Base-by-base conservation (phyloP, 2,329 filamentous ascomycete genomes). In the Colletotrichum lindemuthianum region DNA sequence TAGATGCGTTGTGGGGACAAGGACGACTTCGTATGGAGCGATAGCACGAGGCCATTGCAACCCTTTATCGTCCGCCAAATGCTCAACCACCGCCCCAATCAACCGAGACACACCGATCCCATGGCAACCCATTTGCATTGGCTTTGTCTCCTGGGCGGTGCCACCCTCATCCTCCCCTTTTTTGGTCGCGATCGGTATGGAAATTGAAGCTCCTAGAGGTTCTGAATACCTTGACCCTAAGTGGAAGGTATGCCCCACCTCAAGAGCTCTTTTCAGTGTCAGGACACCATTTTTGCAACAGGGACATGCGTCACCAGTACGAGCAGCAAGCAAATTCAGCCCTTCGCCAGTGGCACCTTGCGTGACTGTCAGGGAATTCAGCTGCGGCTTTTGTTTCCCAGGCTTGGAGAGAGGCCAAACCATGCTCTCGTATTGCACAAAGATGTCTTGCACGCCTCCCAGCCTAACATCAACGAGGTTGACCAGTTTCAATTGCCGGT, bases 201-300 rank as follows among this genome's bases (percentile, higher is more conserved):
- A 79, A 2, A 96, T 85, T 1, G 78, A 82, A 1, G 92, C 91
- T 8, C 84, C 80, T 1, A 99, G 82, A 0, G 93, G 90, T 16
- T 86, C 82, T 32, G 91, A 94, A 79, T 99, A 99, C 36, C 94
- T 88, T 2, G 92, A 94, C 10, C 95, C 94, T 2, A 99, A 88
- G 75, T 96, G 90, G 78, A 99, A 99, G 0, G 96, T 98, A 76
- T 99, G 96, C 1, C 93, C 96, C 13, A 98, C 84, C 77, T 99
- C 96, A 53, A 98, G 90, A 8, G 93, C 92, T 67, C 86, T 89
- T 61, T 90, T 85, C 3, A 91, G 82, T 47, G 81, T 82, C 24
- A 98, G 81, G 2, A 76, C 80, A 0, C 91, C 91, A 0, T 81
- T 72, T 0, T 78, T 72, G 74, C 96, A 99, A 43, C 84, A 81